These are phyloP conservation scores for Penicillium fimorum DNA, from an alignment of 495 filamentous ascomycete species.

Conservation along the genomic window DNA sequence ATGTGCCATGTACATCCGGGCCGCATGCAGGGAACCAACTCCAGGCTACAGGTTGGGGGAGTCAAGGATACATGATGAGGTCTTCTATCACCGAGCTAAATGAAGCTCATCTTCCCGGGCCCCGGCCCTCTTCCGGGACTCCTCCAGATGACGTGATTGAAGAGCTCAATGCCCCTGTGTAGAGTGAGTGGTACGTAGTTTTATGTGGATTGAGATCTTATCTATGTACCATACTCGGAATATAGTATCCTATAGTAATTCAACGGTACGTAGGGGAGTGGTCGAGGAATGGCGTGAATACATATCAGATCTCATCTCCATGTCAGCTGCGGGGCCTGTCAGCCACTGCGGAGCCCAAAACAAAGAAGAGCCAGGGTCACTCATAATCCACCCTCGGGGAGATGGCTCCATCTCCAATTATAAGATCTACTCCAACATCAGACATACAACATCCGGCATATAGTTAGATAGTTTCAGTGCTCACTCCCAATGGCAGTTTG, in stretches of 20 bases:
- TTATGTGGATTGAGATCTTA: background rate
- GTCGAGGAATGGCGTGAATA: background rate
- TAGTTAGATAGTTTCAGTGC: background rate
- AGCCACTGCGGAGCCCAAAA: slow-evolving; percentile 32
- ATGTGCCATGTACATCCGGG: slow-evolving; percentile 3
- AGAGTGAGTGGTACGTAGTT: background rate
- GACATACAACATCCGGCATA: background rate
- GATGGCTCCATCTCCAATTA: slow-evolving; percentile 4
- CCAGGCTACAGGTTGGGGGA: slow-evolving; percentile 1
- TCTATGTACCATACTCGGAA: background rate
- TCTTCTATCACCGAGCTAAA: slow-evolving; percentile 10
- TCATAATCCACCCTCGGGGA: slow-evolving; percentile 6
- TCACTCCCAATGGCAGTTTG: background rate
- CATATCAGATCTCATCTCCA: slow-evolving; percentile 15
- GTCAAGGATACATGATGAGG: slow-evolving; percentile 14
- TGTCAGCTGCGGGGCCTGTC: slow-evolving; percentile 30
- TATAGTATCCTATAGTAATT: background rate
- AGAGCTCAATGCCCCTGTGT: slow-evolving; percentile 7
- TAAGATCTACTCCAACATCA: slow-evolving; percentile 6
- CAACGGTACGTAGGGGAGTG: background rate
- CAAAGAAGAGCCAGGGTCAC: slow-evolving; percentile 9
- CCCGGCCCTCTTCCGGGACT: background rate
- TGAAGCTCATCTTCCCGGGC: background rate
- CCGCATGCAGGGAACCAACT: slow-evolving; percentile 8
- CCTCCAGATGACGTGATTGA: slow-evolving; percentile 17